Evolutionary conservation across 2,329 filamentous ascomycete species (phyloP), one percentile per base, ranked within the genome.

Genomic region (Mycosphaerella sp.): DNA sequence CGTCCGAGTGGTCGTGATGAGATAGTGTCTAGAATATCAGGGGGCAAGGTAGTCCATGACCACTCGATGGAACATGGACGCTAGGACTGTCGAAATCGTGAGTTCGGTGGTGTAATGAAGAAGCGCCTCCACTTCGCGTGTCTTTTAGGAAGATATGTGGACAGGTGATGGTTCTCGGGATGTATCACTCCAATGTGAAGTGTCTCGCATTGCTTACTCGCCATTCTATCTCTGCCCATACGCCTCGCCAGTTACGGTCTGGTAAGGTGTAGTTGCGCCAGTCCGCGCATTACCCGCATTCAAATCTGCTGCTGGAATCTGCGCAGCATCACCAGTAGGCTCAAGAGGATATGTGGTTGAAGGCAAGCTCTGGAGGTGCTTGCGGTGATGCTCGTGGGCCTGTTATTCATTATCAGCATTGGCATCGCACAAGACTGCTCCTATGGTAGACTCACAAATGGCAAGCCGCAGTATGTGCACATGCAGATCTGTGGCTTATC

Each of bases 401-500:
- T 97, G 56, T 36, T 6, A 25, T 25, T 35, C 48, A 59, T 1
- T 10, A 25, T 34, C 30, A 34, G 30, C 13, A 34, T 34, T 8
- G 6, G 30, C 30, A 13, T 34, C 13, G 13, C 30, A 4, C 30
- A 34, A 12, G 30, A 4, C 7, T 34, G 21, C 21, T 25, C 7
- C 21, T 5, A 12, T 34, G 4, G 35, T n/a, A 27, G 16, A 75
- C 90, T 68, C 79, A 97, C 93, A 69, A 84, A 98, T 63, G 93
- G 93, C 60, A 93, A 70, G 47, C 93, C 93, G 69, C 93, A 98
- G 76, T 98, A 98, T 66, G 80, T 85, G 78, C 93, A 98, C 68
- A 77, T 77, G 71, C 82, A 81, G 64, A 98, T 95, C 76, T 97
- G 84, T 39, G 93, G 87, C 79, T 96, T 97, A 74, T 98, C 93